Conservation (phyloP, 257 asterid species). For the Phtheirospermum japonicum region DNA sequence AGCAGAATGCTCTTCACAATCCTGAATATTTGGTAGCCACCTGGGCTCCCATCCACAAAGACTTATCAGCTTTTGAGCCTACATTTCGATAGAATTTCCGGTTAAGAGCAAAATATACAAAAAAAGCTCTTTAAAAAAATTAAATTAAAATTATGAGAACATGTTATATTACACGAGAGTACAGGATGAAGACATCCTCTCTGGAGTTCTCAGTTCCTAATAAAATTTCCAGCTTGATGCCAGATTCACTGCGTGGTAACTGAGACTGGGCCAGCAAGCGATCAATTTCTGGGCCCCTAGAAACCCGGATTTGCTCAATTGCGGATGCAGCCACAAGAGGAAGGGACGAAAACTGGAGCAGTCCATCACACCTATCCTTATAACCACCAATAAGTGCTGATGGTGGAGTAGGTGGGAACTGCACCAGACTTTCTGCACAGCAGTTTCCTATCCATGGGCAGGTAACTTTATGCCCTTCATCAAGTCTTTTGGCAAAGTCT, state of each 20-base stretch:
- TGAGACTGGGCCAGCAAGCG: constrained; percentile 78
- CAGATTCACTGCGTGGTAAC: constrained; percentile 66
- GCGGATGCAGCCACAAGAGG: constrained; percentile 82
- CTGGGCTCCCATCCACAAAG: constrained; percentile 99
- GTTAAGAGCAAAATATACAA: constrained; percentile 18
- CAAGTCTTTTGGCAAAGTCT: constrained; percentile 72
- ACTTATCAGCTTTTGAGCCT: constrained; percentile 96
- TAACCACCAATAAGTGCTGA: constrained; percentile 96
- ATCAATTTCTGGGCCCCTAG: constrained; percentile 82
- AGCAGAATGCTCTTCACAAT: constrained; percentile 97
- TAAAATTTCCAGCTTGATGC: constrained; percentile 56
- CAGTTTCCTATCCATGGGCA: constrained; percentile 96
- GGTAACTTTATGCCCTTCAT: constrained; percentile 68
- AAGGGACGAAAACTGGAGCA: constrained; percentile 92
- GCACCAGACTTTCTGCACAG: constrained; percentile 96
- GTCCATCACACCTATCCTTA: constrained; percentile 96
- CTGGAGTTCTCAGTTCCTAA: constrained; percentile 58
- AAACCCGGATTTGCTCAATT: constrained; percentile 67
- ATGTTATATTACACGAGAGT: constrained; percentile 65
- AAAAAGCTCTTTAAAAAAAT: not conserved
- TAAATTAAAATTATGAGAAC: constrained; percentile 18
- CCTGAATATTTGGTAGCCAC: constrained; percentile 99
- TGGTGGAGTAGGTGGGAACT: constrained; percentile 99
- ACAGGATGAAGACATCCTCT: constrained; percentile 69
- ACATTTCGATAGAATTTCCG: constrained; percentile 28